phyloP scores from a whole-genome alignment of 2,329 filamentous ascomycete genomes.

The Capronia epimyces region DNA sequence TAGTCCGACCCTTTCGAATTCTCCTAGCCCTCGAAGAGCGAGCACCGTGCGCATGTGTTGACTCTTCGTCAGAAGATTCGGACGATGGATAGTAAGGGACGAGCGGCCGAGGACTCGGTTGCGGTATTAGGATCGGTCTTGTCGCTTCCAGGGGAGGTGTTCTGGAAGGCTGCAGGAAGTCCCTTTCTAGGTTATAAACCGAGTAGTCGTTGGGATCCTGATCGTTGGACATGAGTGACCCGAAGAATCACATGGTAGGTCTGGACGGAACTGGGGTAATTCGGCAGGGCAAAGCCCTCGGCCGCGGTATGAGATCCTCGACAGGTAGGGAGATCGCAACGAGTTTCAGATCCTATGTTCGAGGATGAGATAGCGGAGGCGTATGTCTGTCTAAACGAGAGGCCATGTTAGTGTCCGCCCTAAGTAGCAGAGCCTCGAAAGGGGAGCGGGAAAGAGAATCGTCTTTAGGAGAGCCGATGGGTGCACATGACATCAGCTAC shows the following conservation, averaged over 20 bases:
- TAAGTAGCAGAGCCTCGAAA: neutral
- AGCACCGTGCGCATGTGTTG: constrained; percentile 1
- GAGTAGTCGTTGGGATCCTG: constrained; percentile 11
- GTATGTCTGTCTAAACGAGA: neutral
- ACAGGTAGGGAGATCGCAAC: neutral
- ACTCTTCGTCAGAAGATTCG: constrained; percentile 23
- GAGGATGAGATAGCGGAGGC: neutral
- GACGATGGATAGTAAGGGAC: constrained; percentile 18
- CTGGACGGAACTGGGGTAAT: neutral
- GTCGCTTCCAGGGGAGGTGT: constrained; percentile 37
- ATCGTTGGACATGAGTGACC: constrained; percentile 20
- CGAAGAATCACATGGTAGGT: constrained; percentile 17
- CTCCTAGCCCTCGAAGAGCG: constrained; percentile 24
- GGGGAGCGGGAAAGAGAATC: neutral
- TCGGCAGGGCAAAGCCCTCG: neutral
- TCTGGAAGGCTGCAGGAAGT: constrained; percentile 13
- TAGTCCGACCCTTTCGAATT: constrained; percentile 32
- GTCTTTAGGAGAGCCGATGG: neutral
- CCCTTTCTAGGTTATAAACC: constrained; percentile 19
- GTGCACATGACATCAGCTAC: neutral
- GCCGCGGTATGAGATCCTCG: neutral
- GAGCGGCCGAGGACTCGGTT: constrained; percentile 34
- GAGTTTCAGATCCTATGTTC: neutral
- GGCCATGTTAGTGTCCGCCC: neutral
- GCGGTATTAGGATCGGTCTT: constrained; percentile 33